Percentiles rank a stretch among this genome's conserved stretches.
Evolutionary conservation across 2,329 filamentous ascomycete genomes (phyloP).

Genomic region (Ceratocystis albifundus): DNA sequence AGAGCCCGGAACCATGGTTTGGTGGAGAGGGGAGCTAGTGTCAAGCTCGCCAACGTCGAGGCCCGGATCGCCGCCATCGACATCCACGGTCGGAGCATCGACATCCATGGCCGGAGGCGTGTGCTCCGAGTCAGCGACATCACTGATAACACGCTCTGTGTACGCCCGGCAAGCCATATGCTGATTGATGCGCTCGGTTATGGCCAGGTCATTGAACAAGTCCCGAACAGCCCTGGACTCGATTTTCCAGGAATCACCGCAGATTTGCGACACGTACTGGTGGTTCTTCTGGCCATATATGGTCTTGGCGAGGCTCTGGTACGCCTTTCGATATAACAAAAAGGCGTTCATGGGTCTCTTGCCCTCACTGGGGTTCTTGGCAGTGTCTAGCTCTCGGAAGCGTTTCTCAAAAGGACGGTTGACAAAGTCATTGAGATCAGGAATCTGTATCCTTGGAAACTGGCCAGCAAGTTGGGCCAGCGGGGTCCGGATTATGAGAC

Average conservation of each 20-base stretch:
- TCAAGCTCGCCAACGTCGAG: too few relatives aligned
- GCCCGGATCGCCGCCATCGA: slow-evolving; percentile 31
- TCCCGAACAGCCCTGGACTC: slow-evolving; percentile 61
- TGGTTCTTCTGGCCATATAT: slow-evolving; percentile 82
- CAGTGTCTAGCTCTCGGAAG: slow-evolving; percentile 53
- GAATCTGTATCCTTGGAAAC: slow-evolving; percentile 49
- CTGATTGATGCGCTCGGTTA: slow-evolving; percentile 73
- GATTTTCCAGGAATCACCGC: slow-evolving; percentile 72
- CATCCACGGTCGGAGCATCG: slow-evolving; percentile 49
- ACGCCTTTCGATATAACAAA: slow-evolving; percentile 92
- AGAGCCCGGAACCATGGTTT: too few relatives aligned
- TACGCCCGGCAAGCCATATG: slow-evolving; percentile 43
- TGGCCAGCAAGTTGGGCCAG: slow-evolving; percentile 60
- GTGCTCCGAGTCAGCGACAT: slow-evolving; percentile 59
- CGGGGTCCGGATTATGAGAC: slow-evolving; percentile 45
- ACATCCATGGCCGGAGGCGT: slow-evolving; percentile 63
- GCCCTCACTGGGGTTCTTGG: slow-evolving; percentile 61
- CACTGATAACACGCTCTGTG: too few relatives aligned
- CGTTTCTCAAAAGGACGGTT: slow-evolving; percentile 57
- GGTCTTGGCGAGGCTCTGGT: slow-evolving; percentile 72
- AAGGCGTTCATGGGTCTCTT: slow-evolving; percentile 95
- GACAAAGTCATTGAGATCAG: slow-evolving; percentile 72
- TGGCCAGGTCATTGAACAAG: slow-evolving; percentile 67
- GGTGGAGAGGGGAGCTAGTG: too few relatives aligned
- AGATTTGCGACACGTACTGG: slow-evolving; percentile 76